Percentiles rank a stretch among this genome's conserved stretches.
These are phyloP conservation scores for Asclepias syriaca DNA, from an alignment of 257 asterid species.

Conservation along the genomic window DNA sequence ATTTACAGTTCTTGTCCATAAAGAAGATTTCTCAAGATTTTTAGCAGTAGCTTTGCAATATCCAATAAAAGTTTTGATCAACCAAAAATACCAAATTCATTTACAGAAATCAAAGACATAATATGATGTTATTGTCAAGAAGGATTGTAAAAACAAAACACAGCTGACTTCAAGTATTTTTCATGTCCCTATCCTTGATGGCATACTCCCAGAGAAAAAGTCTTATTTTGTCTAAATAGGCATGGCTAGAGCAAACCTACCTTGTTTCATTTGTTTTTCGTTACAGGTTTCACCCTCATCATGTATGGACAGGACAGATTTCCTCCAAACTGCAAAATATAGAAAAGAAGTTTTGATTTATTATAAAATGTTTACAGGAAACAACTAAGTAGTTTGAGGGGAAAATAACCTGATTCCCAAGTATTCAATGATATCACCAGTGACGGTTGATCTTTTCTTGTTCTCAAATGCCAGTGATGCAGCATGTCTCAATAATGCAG, in stretches of 20 bases:
- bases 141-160: neutral
- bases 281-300: neutral
- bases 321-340: constrained; percentile 66
- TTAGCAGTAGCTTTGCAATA: neutral
- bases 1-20: neutral
- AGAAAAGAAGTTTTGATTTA: neutral
- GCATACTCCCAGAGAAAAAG: too few species aligned
- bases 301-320: constrained; percentile 44
- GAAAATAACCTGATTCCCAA: constrained; percentile 62
- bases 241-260: neutral
- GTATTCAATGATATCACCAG: constrained; percentile 73
- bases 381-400: neutral
- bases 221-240: neutral
- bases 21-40: neutral
- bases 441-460: constrained; percentile 80
- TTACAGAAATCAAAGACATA: neutral
- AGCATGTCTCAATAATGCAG: constrained; percentile 70
- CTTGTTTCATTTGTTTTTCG: neutral
- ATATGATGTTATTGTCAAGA: neutral
- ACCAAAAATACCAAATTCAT: neutral
- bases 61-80: neutral
- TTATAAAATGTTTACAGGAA: neutral
- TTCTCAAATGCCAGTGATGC: constrained; percentile 68
- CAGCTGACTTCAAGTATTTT: neutral
- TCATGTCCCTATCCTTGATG: too few species aligned